Evolutionary conservation across 2,329 filamentous ascomycete species (phyloP), one percentile per base, ranked within the genome.

Genomic region (Paraphaeosphaeria minitans): DNA sequence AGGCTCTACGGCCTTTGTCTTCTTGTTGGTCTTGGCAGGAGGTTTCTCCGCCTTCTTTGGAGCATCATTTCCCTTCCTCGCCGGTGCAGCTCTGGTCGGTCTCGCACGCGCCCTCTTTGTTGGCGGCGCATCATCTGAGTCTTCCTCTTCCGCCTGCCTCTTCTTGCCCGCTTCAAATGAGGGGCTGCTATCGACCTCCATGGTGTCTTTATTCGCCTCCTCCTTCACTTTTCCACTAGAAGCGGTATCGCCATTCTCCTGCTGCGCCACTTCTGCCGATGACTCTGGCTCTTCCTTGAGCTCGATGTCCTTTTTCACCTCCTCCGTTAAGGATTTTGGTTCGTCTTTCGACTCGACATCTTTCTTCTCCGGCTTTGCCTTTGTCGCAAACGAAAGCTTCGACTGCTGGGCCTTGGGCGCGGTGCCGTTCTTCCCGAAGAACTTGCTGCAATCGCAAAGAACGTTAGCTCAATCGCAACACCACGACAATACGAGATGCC

Each of bases 341-440:
- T 71, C 66, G 10, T 70, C 63, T 29, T 66, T 62, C 3, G 59
- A 33, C 35, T 63, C 60, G 21, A 49, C 57, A 39, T 68, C 60
- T 46, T 68, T 69, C 55, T 71, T 81, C 50, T 71, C 86, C 87
- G 50, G 12, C 49, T 71, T 75, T 10, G 69, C 47, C 53, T 70
- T 78, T 10, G 86, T 87, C 37, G 87, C 87, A 71, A 96, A 96
- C 0, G 89, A 84, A 41, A 96, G 80, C 66, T 88, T 95, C 1
- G 91, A 89, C 76, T 97, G 92, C 74, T 92, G 89, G 39, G 84
- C 83, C 13, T 87, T 85, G 19, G 84, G 80, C 0, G 84, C 77
- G 5, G 83, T 76, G 52, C 87, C 88, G 68, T 86, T 86, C 43
- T 86, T 84, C 21, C 87, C 87, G 73, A 97, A 96, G 80, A 97